Base-by-base conservation (phyloP, 2,329 filamentous ascomycete species). In the Fusarium algeriense region DNA sequence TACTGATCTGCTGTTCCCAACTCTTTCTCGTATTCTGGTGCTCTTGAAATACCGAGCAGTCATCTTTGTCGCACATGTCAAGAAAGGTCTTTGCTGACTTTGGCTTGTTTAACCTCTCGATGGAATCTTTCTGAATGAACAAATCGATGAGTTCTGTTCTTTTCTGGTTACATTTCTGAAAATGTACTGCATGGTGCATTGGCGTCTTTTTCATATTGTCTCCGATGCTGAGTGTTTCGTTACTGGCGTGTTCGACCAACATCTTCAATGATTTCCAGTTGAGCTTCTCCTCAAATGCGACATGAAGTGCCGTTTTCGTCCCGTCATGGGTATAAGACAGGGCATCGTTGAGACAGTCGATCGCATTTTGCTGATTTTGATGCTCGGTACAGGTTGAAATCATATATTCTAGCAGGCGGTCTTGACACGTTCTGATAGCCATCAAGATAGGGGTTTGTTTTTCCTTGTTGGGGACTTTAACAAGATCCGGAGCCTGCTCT, bases 61-160 rank as follows among this genome's bases (percentile, higher is more conserved):
- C 44, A 10, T 58, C 17, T 3, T 34, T 15, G 6, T 58, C 55
- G 3, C 23, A 58, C 8, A 58, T 41, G 3, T 58, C 55, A 14
- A 58, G 43, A 19, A 58, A 58, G 3, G 35, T 58, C 26, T 50
- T 50, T n/a, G 32, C 55, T 12, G 55, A 58, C 14, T n/a, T 58
- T 12, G 43, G 4, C n/a, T 58, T 58, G 34, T 41, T 50, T 2
- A n/a, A 2, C 10, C 55, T 32, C 8, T n/a, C 26, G 6, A 30
- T 17, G 4, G 23, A 58, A 17, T 58, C 55, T 12, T 20, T 58
- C 7, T 58, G 55, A 1, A 58, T 58, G 2, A 58, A 20, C n/a
- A 58, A 19, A 6, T 58, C 55, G 10, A 58, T 58, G 2, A 58
- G 44, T 15, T 10, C 23, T 12, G n/a, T 11, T 34, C 55, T 50